Evolutionary conservation across 116 monocot genomes (phyloP).

Genomic region (Iris pallida): DNA sequence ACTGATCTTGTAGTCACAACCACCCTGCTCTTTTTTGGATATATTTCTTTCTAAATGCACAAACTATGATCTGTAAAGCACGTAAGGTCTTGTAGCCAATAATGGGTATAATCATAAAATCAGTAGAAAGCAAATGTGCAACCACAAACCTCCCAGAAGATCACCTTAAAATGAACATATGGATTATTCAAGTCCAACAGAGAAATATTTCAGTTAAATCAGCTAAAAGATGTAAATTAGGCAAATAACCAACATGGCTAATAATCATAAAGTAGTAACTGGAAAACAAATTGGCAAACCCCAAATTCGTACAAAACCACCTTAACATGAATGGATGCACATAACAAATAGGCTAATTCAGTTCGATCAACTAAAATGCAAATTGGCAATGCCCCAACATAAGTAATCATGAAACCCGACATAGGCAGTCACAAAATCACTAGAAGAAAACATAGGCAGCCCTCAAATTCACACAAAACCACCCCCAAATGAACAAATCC

Average conservation of each 20-base stretch:
- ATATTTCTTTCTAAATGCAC: no score
- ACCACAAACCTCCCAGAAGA: neutral
- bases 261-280: neutral
- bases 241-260: neutral
- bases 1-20: no score
- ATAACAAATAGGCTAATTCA: neutral
- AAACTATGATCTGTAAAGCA: no score
- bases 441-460: constrained; percentile 1
- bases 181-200: neutral
- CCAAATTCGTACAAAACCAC: neutral
- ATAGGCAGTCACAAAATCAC: no score
- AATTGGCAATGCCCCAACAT: constrained; percentile 4
- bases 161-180: neutral
- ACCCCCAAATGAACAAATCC: no score
- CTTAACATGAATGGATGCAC: no score
- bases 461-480: neutral
- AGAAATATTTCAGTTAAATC: constrained; percentile 1
- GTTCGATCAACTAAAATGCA: neutral
- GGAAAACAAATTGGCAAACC: neutral
- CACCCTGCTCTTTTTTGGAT: no score
- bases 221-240: neutral
- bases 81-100: no score
- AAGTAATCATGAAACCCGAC: constrained; percentile 4
- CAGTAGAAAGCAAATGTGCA: neutral
- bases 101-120: neutral